Percentiles rank a stretch among this genome's conserved stretches.
Conservation (phyloP, 2,329 filamentous ascomycete genomes). For the Trichoderma guizhouense region DNA sequence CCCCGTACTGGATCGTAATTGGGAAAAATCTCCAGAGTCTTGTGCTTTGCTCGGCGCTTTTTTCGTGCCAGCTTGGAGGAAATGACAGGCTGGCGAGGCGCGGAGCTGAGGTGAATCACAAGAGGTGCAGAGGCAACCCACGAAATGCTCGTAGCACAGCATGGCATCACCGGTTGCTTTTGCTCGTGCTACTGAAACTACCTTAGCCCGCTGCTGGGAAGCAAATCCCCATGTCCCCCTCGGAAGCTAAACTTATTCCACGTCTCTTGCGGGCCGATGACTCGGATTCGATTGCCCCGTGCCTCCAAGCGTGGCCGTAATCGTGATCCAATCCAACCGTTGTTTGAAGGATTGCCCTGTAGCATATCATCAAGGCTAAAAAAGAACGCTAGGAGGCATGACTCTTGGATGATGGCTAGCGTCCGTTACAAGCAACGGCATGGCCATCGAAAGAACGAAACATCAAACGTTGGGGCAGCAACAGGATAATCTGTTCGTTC, state of each 20-base stretch:
- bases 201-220: not conserved
- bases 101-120: slow-evolving; percentile 13
- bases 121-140: not conserved
- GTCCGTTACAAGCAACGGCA: not conserved
- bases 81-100: slow-evolving; percentile 1
- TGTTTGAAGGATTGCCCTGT: not conserved
- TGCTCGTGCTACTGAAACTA: not conserved
- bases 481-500: not conserved
- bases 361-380: not conserved
- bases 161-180: not conserved
- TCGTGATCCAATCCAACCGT: not conserved
- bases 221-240: not conserved
- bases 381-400: not conserved
- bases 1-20: slow-evolving; percentile 1
- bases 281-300: slow-evolving; percentile 16
- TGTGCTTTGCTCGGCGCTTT: not conserved
- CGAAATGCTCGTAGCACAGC: not conserved
- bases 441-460: not conserved
- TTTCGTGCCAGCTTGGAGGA: not conserved
- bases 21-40: not conserved
- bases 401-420: not conserved
- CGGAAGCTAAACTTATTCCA: slow-evolving; percentile 11
- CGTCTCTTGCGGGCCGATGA: slow-evolving; percentile 12
- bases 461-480: not conserved
- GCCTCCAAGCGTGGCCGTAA: not conserved